Conservation (phyloP, 2,329 filamentous ascomycete species). For the Kalaharituber pfeilii region DNA sequence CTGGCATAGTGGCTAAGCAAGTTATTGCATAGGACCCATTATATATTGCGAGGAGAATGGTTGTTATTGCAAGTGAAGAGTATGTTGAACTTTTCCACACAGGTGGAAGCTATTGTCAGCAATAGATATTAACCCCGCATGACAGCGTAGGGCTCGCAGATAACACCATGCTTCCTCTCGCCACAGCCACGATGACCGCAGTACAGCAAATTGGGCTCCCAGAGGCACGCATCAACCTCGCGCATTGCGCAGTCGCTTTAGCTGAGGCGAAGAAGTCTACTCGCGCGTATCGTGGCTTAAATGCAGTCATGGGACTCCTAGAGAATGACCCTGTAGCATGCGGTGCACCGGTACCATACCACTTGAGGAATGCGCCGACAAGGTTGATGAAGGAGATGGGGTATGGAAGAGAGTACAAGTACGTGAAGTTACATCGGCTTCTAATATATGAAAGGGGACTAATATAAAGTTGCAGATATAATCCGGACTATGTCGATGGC, state of each 20-base stretch:
- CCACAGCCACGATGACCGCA: constrained; percentile 70
- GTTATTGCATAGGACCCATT: constrained; percentile 60
- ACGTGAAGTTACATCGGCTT: too few species aligned
- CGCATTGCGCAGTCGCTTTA: constrained; percentile 69
- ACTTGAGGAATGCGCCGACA: constrained; percentile 83
- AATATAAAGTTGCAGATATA: constrained; percentile 39
- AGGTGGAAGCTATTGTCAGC: background rate
- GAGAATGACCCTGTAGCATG: constrained; percentile 63
- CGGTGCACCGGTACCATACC: constrained; percentile 62
- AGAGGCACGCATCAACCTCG: constrained; percentile 80
- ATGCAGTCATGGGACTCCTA: constrained; percentile 61
- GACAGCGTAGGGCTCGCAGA: constrained; percentile 60
- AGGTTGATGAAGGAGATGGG: constrained; percentile 83
- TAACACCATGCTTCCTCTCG: constrained; percentile 63
- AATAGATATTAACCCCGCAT: background rate
- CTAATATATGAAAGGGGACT: background rate
- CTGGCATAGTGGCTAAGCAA: constrained; percentile 76
- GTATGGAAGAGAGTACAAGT: constrained; percentile 76
- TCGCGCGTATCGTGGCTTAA: constrained; percentile 63
- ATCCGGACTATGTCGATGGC: constrained; percentile 73
- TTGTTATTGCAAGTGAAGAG: constrained; percentile 89
- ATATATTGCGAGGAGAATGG: constrained; percentile 79
- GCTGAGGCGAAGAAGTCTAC: constrained; percentile 72
- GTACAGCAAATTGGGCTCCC: constrained; percentile 90
- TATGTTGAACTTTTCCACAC: constrained; percentile 20